Evolutionary conservation across 495 filamentous ascomycete species (phyloP), one percentile per base, ranked within the genome.

Genomic region (Pyrenopolyporus hunteri): DNA sequence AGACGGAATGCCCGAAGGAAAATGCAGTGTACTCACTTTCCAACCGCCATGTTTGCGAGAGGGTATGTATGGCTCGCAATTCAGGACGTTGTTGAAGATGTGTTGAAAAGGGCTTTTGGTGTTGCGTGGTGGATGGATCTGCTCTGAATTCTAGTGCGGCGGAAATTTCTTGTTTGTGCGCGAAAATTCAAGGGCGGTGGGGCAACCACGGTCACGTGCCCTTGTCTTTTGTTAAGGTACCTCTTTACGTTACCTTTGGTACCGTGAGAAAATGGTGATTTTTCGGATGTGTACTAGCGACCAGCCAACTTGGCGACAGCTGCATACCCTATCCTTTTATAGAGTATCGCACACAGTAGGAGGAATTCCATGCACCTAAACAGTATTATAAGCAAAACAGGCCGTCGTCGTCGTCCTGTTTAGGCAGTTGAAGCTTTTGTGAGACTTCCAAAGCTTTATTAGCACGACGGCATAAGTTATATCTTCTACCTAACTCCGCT

Each of bases 21-120:
- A 46, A 49, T 20, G 7, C 46, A 51, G 68, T 57, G 39, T 62
- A 83, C 89, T 82, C 81, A 92, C 89, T 93, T 93, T 84, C 89
- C 89, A 83, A 93, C 89, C 86, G 89, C 89, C 89, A 93, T 92
- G 77, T 80, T 89, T 88, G 84, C 83, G 82, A 87, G 75, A 58
- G 50, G 56, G 75, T 33, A 64, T n/a, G 45, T 20, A 20, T 63
- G 53, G 62, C 65, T 70, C 67, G 64, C 70, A 69, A 68, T 44
- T 68, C 52, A 57, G 59, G 70, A 68, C 68, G 70, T 56, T 51
- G 52, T 64, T 63, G 48, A 54, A 45, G 56, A 46, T 63, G 59
- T 63, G 62, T 64, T 67, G 56, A 52, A 68, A 68, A 64, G 47
- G 51, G 26, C 55, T 67, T 65, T 60, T 67, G 35, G 49, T 61